Evolutionary conservation across 805 yeast genomes (phyloP).

Genomic region (Lachancea nothofagi): DNA sequence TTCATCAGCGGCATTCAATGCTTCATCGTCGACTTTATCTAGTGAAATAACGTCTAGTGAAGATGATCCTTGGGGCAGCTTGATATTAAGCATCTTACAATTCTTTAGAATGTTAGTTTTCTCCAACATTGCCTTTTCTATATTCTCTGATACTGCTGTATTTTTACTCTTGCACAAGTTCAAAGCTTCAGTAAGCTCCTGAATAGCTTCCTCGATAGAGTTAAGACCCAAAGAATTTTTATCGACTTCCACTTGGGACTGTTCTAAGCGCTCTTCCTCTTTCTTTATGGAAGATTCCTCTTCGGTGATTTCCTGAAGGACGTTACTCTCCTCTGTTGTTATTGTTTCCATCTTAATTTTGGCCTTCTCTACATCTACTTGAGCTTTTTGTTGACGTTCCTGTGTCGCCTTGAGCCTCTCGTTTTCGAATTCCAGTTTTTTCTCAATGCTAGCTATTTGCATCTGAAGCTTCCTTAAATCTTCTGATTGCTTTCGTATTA

Average conservation of each 20-base stretch:
- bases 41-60: slow-evolving; percentile 57
- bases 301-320: slow-evolving; percentile 33
- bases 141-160: slow-evolving; percentile 44
- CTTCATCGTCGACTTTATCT: slow-evolving; percentile 41
- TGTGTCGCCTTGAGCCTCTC: slow-evolving; percentile 52
- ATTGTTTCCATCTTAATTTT: slow-evolving; percentile 33
- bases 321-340: slow-evolving; percentile 30
- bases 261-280: slow-evolving; percentile 33
- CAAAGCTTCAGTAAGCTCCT: slow-evolving; percentile 31
- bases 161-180: slow-evolving; percentile 33
- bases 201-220: slow-evolving; percentile 44
- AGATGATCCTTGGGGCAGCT: slow-evolving; percentile 58
- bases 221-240: slow-evolving; percentile 33
- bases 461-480: slow-evolving; percentile 58
- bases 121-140: slow-evolving; percentile 50
- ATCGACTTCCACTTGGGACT: slow-evolving; percentile 31
- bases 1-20: slow-evolving; percentile 38
- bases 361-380: slow-evolving; percentile 35
- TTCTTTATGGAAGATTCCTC: slow-evolving; percentile 40
- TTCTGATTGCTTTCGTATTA: slow-evolving; percentile 49
- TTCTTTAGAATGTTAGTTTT: slow-evolving; percentile 56
- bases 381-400: slow-evolving; percentile 41
- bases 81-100: slow-evolving; percentile 68
- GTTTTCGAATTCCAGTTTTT: slow-evolving; percentile 57
- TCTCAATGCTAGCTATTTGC: slow-evolving; percentile 55